phyloP scores from a whole-genome alignment of 306 rosid species.

The Calophaca sinica region DNA sequence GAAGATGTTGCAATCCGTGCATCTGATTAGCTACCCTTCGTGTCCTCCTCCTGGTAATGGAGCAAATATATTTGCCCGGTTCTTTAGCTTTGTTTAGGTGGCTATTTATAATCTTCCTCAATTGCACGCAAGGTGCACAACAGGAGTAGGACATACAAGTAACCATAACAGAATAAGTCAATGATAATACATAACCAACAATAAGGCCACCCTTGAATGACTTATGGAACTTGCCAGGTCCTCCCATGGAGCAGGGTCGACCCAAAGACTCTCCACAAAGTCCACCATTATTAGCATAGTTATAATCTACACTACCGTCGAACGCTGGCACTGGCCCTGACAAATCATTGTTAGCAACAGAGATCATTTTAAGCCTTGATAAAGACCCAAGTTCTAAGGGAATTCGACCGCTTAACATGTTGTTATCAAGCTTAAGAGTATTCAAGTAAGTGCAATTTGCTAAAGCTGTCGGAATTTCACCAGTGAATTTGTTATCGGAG shows the following conservation, averaged over 20 bases:
- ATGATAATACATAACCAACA: conserved; percentile 32
- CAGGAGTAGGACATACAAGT: neutral
- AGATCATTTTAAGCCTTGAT: neutral
- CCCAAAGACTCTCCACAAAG: conserved; percentile 44
- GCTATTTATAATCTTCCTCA: neutral
- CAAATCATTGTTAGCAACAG: conserved; percentile 20
- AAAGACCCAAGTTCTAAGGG: neutral
- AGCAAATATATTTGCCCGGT: neutral
- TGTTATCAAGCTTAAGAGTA: neutral
- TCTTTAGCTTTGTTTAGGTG: neutral
- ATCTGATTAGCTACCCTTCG: neutral
- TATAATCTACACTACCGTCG: rapidly evolving
- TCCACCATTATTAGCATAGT: neutral
- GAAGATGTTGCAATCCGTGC: neutral
- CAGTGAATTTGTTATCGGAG: conserved; percentile 22
- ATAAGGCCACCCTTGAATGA: conserved; percentile 34
- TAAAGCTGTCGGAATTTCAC: conserved; percentile 23
- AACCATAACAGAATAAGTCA: neutral
- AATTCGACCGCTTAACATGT: conserved; percentile 37
- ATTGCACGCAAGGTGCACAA: neutral
- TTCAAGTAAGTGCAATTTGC: conserved; percentile 2
- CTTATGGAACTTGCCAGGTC: neutral
- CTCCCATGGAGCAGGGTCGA: conserved; percentile 2
- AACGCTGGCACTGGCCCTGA: conserved; percentile 41
- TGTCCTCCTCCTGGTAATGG: neutral